Conservation (phyloP, 2,329 filamentous ascomycete species). For the Penicillium palitans region DNA sequence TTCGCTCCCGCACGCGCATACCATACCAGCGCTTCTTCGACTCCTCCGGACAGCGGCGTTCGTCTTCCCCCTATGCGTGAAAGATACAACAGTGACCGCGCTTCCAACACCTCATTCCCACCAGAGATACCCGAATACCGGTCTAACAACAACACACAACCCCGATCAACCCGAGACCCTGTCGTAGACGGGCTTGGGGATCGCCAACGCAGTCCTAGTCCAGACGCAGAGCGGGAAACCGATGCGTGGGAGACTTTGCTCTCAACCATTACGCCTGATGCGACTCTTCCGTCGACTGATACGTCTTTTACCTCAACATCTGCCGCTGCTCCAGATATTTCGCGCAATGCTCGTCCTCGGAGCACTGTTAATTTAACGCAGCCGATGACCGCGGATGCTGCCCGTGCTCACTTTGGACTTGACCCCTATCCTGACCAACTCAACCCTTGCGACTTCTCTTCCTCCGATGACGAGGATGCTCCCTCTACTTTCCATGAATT, state of each 20-base stretch:
- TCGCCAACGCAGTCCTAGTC: conserved; percentile 77
- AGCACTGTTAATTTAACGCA: conserved; percentile 44
- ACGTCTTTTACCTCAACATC: conserved; percentile 74
- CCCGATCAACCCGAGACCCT: conserved; percentile 22
- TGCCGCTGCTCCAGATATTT: conserved; percentile 30
- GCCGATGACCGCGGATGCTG: conserved; percentile 25
- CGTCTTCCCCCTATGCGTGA: conserved; percentile 29
- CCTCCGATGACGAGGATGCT: conserved; percentile 35
- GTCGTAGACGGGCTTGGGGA: conserved; percentile 75
- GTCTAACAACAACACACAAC: conserved; percentile 25
- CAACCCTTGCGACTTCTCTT: conserved; percentile 41
- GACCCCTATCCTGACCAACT: conserved; percentile 39
- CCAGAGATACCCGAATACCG: conserved; percentile 3
- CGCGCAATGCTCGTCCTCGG: conserved; percentile 31
- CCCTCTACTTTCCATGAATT: conserved; percentile 17
- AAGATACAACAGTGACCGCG: conserved; percentile 23
- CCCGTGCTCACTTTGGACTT: conserved; percentile 30
- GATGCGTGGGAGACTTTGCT: conserved; percentile 77
- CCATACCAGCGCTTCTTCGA: conserved; percentile 27
- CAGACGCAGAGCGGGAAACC: conserved; percentile 53
- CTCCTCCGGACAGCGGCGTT: conserved; percentile 21
- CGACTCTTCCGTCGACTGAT: conserved; percentile 73
- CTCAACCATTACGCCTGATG: conserved; percentile 77
- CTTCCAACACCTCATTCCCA: conserved; percentile 33
- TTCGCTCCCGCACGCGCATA: conserved; percentile 47